Percentiles rank a stretch among this genome's conserved stretches.
These are phyloP conservation scores for Chenopodium berlandieri DNA, from an alignment of 148 eudicot genomes.

Conservation along the genomic window DNA sequence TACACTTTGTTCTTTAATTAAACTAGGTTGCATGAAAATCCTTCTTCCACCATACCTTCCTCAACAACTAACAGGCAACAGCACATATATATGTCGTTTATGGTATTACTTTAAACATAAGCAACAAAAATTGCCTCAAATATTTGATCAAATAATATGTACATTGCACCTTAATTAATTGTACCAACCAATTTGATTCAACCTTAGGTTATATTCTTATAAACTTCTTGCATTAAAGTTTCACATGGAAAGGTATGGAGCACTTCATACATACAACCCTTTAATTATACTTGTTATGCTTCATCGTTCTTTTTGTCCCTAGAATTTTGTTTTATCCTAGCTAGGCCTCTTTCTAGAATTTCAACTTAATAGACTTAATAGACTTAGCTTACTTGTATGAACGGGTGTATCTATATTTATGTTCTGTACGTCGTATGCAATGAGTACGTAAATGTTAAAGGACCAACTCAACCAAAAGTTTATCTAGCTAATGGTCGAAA, in stretches of 20 bases:
- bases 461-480: no score
- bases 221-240: neutral
- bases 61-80: neutral
- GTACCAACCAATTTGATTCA: neutral
- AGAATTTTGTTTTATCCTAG: no score
- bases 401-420: no score
- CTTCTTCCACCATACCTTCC: neutral
- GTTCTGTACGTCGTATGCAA: no score
- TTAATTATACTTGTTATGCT: neutral
- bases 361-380: no score
- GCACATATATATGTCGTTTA: neutral
- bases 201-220: neutral
- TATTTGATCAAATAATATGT: neutral
- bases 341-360: no score
- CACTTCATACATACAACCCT: neutral
- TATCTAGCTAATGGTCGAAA: no score
- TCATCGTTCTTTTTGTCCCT: neutral
- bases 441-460: no score
- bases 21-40: neutral
- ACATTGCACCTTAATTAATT: neutral
- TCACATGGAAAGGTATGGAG: constrained; percentile 33
- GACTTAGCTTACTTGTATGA: no score
- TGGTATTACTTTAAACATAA: neutral
- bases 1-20: neutral
- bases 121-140: constrained; percentile 7